phyloP scores from a whole-genome alignment of 192 early-diverging fungal genomes.

The Backusella sp. region DNA sequence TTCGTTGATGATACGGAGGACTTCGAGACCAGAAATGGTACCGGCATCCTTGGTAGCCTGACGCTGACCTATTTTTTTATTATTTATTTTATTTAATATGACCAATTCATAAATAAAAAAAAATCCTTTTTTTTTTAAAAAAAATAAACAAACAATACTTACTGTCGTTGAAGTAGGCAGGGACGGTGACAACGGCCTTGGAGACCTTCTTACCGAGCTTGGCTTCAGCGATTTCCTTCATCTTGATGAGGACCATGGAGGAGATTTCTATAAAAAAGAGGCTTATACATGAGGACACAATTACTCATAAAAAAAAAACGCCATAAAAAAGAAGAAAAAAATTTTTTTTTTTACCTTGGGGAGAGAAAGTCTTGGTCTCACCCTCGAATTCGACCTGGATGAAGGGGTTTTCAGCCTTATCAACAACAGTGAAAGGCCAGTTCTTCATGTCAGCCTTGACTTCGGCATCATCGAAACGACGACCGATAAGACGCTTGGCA shows the following conservation, averaged over 20 bases:
- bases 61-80: conserved; percentile 86
- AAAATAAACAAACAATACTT: conserved; percentile 1
- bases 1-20: conserved; percentile 90
- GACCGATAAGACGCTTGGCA: conserved; percentile 90
- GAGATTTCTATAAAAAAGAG: conserved; percentile 56
- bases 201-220: conserved; percentile 62
- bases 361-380: conserved; percentile 76
- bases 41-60: conserved; percentile 92
- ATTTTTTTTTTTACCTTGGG: conserved; percentile 53
- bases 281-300: not conserved
- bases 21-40: conserved; percentile 79
- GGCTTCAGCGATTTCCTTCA: conserved; percentile 65
- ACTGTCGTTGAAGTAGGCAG: conserved; percentile 89
- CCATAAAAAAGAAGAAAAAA: not conserved
- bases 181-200: conserved; percentile 74
- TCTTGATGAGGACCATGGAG: conserved; percentile 74
- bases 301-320: not conserved
- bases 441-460: conserved; percentile 81
- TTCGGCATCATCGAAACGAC: conserved; percentile 79
- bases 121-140: not conserved
- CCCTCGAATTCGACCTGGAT: conserved; percentile 84
- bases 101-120: not conserved
- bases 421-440: conserved; percentile 84
- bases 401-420: conserved; percentile 66
- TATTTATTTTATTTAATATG: too few species aligned